A percentile compares a stretch with the other conserved stretches of the same genome.
These are phyloP conservation scores for Aaosphaeria pasadenensis DNA, from an alignment of 2,329 filamentous ascomycete genomes.

Conservation along the genomic window DNA sequence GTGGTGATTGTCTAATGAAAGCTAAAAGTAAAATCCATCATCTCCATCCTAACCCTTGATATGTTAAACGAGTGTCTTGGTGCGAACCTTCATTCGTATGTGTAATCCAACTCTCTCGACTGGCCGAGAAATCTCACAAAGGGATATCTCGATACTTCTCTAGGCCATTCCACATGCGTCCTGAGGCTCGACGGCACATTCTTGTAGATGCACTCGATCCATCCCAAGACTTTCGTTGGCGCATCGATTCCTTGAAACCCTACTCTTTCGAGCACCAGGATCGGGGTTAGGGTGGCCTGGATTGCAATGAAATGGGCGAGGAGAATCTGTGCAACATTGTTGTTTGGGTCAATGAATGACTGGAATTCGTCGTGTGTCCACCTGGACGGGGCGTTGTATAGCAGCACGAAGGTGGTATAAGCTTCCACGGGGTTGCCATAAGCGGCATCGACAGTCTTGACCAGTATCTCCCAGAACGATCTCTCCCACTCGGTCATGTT, in stretches of 20 bases:
- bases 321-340: constrained; percentile 42
- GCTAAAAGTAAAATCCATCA: too few relatives aligned
- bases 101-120: neutral
- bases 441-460: constrained; percentile 22
- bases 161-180: constrained; percentile 27
- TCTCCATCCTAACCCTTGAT: too few relatives aligned
- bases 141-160: constrained; percentile 27
- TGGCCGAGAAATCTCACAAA: constrained; percentile 25
- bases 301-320: constrained; percentile 48
- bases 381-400: constrained; percentile 41
- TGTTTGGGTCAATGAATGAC: constrained; percentile 42
- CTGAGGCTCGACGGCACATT: constrained; percentile 20
- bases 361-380: constrained; percentile 43
- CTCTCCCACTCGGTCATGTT: constrained; percentile 26
- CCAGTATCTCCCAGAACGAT: constrained; percentile 23
- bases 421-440: constrained; percentile 31
- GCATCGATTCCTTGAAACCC: constrained; percentile 33
- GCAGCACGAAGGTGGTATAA: constrained; percentile 41
- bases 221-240: constrained; percentile 26
- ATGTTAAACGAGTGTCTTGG: too few relatives aligned
- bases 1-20: too few relatives aligned
- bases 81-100: too few relatives aligned
- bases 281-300: constrained; percentile 44
- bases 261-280: constrained; percentile 32
- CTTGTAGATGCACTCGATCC: constrained; percentile 33